phyloP scores from a whole-genome alignment of 257 asterid species.

The Nicotiana tomentosiformis region DNA sequence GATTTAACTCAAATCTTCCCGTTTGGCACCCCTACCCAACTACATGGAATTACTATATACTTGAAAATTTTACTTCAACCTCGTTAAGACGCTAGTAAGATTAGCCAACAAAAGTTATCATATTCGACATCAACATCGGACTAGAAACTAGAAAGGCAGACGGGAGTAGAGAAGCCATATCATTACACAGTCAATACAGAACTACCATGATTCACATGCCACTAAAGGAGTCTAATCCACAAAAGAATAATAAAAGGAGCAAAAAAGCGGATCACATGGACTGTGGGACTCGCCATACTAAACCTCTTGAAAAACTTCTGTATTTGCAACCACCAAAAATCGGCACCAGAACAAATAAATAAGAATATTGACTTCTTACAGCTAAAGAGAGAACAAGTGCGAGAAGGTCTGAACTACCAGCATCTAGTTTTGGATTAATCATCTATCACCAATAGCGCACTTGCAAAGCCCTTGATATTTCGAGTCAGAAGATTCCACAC shows the following conservation, averaged over 20 bases:
- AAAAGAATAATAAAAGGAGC: constrained; percentile 7
- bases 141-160: neutral
- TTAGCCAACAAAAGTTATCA: neutral
- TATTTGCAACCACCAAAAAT: constrained; percentile 25
- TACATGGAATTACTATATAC: too few relatives aligned
- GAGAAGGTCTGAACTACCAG: constrained; percentile 26
- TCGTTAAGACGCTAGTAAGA: neutral
- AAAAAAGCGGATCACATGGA: neutral
- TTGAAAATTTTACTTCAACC: neutral
- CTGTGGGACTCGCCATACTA: constrained; percentile 26
- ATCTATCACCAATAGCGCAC: constrained; percentile 39
- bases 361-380: constrained; percentile 39
- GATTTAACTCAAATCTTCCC: neutral
- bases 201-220: neutral
- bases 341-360: constrained; percentile 42
- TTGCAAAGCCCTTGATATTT: constrained; percentile 23
- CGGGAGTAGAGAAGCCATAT: neutral
- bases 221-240: constrained; percentile 16
- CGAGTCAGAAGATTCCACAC: constrained; percentile 19
- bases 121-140: neutral
- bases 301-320: constrained; percentile 24
- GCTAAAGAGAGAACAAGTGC: constrained; percentile 37
- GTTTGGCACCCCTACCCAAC: neutral
- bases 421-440: constrained; percentile 32
- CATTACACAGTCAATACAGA: constrained; percentile 10